Conservation (phyloP, 2,329 filamentous ascomycete genomes). For the Claviceps spartinae region DNA sequence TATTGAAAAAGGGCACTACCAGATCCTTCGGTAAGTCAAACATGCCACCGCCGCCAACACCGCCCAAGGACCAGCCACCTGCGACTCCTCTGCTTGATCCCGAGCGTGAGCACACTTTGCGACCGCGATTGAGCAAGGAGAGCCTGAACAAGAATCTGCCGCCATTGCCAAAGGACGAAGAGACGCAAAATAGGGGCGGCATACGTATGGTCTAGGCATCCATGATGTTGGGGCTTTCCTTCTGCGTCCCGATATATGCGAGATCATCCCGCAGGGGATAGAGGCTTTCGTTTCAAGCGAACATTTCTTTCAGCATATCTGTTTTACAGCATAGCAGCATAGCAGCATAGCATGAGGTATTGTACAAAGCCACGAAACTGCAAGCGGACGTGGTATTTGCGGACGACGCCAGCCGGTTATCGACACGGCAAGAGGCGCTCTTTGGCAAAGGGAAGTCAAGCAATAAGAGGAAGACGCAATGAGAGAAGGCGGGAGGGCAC, state of each 20-base stretch:
- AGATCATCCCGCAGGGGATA: not conserved
- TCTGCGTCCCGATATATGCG: slow-evolving; percentile 8
- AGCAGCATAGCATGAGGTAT: slow-evolving; percentile 3
- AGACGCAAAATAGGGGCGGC: slow-evolving; percentile 13
- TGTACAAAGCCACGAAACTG: not conserved
- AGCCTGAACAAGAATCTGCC: slow-evolving; percentile 49
- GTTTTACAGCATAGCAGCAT: slow-evolving; percentile 4
- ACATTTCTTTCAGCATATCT: slow-evolving; percentile 1
- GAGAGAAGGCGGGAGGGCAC: not conserved
- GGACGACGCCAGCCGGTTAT: not conserved
- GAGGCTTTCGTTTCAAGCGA: not conserved
- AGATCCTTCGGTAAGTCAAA: slow-evolving; percentile 28
- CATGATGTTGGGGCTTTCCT: slow-evolving; percentile 7
- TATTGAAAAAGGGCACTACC: slow-evolving; percentile 19
- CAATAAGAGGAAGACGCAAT: not conserved
- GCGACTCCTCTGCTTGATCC: slow-evolving; percentile 22
- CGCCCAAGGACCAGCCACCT: slow-evolving; percentile 15
- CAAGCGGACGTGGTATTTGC: slow-evolving; percentile 6
- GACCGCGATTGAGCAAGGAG: slow-evolving; percentile 33
- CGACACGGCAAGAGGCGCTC: not conserved
- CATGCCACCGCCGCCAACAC: slow-evolving; percentile 23
- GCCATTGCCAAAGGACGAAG: slow-evolving; percentile 32
- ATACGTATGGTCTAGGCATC: slow-evolving; percentile 21
- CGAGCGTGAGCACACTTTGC: slow-evolving; percentile 32
- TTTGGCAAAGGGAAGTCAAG: not conserved